Evolutionary conservation across 129 eudicot species (phyloP).

Genomic region (Lonicera japonica): DNA sequence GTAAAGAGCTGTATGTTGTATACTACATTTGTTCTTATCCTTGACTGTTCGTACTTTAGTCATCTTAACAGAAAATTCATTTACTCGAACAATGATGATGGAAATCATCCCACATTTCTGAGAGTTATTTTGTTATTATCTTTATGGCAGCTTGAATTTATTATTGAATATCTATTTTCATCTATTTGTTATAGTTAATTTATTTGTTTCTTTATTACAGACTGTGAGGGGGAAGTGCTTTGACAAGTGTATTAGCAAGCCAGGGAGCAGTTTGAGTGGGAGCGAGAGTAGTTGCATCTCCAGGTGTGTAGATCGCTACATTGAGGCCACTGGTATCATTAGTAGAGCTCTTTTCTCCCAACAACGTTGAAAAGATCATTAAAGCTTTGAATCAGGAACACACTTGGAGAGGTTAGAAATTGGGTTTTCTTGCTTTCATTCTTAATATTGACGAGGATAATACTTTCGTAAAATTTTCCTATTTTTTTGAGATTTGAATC

Average conservation of each 20-base stretch:
- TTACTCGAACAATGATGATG: too few relatives aligned
- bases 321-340: conserved; percentile 65
- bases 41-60: too few relatives aligned
- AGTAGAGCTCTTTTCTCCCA: conserved; percentile 51
- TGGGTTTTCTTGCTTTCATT: not conserved
- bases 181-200: not conserved
- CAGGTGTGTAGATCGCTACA: conserved; percentile 72
- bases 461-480: too few relatives aligned
- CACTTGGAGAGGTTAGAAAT: conserved; percentile 9
- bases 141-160: too few relatives aligned
- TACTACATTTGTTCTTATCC: too few relatives aligned
- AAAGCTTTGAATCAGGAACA: not conserved
- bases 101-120: too few relatives aligned
- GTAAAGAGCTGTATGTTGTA: too few relatives aligned
- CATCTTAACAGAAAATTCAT: too few relatives aligned
- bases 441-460: not conserved
- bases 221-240: conserved; percentile 94
- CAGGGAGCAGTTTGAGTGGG: conserved; percentile 82
- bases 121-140: too few relatives aligned
- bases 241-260: conserved; percentile 92
- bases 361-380: conserved; percentile 6
- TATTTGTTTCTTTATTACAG: conserved; percentile 29
- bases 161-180: not conserved
- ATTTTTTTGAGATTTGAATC: too few relatives aligned
- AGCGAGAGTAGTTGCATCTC: conserved; percentile 86